Conservation (phyloP, 148 eudicot species). For the Vaccinium darrowii region DNA sequence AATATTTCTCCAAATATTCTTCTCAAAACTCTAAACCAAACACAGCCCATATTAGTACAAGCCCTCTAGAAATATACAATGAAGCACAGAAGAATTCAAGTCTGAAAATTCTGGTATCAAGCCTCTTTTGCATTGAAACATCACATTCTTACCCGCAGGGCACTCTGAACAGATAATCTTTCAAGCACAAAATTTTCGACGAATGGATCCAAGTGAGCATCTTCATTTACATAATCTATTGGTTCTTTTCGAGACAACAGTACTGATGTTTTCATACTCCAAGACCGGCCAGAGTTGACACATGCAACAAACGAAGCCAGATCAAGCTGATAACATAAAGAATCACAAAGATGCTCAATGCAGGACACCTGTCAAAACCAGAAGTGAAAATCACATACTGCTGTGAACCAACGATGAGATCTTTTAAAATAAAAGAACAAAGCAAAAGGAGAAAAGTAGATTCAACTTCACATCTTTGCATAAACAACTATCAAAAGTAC, state of each 20-base stretch:
- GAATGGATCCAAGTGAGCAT: conserved; percentile 71
- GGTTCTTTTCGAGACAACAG: conserved; percentile 70
- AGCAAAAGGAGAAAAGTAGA: not conserved
- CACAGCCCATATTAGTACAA: not conserved
- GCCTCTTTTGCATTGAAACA: not conserved
- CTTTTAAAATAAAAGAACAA: not conserved
- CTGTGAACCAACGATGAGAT: not conserved
- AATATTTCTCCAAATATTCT: too few species aligned
- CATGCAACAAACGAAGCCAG: conserved; percentile 95
- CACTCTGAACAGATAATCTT: conserved; percentile 88
- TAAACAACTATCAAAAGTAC: not conserved
- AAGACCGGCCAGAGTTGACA: conserved; percentile 86
- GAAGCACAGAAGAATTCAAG: not conserved
- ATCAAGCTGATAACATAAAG: conserved; percentile 93
- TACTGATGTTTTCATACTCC: conserved; percentile 72
- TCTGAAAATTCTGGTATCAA: not conserved
- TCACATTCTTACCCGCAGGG: conserved; percentile 67
- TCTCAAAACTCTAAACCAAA: too few species aligned
- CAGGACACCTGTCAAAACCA: conserved; percentile 65
- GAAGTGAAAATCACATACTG: not conserved
- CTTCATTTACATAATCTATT: conserved; percentile 36
- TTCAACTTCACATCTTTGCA: not conserved
- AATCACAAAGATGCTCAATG: conserved; percentile 83
- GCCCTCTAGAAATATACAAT: not conserved
- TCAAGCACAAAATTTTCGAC: conserved; percentile 95